A percentile compares a stretch with the other conserved stretches of the same genome.
phyloP scores from a whole-genome alignment of 1,139 yeast species.

The Kodamaea anthophila region DNA sequence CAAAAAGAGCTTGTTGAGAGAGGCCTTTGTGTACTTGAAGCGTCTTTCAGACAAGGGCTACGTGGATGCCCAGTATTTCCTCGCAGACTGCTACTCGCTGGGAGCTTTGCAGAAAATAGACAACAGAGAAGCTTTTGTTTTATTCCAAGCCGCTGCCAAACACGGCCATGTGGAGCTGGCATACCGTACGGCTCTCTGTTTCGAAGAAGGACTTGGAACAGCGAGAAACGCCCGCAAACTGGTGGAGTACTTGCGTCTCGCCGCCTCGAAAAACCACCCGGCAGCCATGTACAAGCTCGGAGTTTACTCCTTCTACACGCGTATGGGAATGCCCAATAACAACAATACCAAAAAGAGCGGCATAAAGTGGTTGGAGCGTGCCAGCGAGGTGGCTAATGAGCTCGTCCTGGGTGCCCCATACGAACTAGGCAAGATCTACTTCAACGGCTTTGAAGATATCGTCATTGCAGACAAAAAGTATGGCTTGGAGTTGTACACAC shows the following conservation, averaged over 20 bases:
- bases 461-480: conserved; percentile 78
- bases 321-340: conserved; percentile 74
- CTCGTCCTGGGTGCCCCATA: conserved; percentile 88
- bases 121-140: conserved; percentile 63
- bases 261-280: conserved; percentile 88
- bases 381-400: conserved; percentile 78
- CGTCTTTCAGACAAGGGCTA: conserved; percentile 76
- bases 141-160: conserved; percentile 87
- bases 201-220: conserved; percentile 91
- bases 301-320: conserved; percentile 72
- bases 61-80: conserved; percentile 82
- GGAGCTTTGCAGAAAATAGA: conserved; percentile 87
- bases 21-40: conserved; percentile 66
- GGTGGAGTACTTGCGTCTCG: conserved; percentile 74
- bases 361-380: conserved; percentile 87
- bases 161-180: conserved; percentile 90
- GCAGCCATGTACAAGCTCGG: conserved; percentile 95
- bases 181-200: conserved; percentile 84
- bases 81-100: conserved; percentile 83
- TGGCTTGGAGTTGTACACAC: conserved; percentile 80
- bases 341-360: conserved; percentile 76
- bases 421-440: conserved; percentile 82
- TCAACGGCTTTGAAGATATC: conserved; percentile 79
- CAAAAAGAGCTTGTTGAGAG: conserved; percentile 56
- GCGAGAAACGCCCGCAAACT: conserved; percentile 85